Evolutionary conservation across 345 rosid genomes (phyloP).

Genomic region (Mercurialis annua): DNA sequence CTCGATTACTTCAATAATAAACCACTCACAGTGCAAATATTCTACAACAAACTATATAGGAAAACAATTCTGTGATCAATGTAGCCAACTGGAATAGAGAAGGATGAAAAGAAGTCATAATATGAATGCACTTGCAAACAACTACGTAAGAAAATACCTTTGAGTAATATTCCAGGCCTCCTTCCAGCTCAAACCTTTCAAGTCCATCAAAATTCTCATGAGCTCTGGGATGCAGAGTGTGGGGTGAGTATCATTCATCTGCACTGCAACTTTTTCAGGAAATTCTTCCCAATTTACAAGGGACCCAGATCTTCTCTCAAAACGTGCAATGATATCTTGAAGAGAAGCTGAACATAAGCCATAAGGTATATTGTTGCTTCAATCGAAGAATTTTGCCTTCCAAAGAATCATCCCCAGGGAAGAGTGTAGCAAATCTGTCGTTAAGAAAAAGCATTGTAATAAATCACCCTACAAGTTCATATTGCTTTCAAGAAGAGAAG

Average conservation of each 20-base stretch:
- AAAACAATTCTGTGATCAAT: too few species aligned
- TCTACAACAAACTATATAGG: too few species aligned
- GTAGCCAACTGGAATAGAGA: too few species aligned
- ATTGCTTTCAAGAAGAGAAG: not conserved
- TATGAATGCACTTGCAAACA: slow-evolving; percentile 2
- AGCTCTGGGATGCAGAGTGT: slow-evolving; percentile 77
- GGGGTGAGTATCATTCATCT: slow-evolving; percentile 85
- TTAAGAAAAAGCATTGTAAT: slow-evolving; percentile 6
- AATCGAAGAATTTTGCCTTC: slow-evolving; percentile 78
- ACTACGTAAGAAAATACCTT: slow-evolving; percentile 34
- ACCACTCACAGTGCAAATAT: too few species aligned
- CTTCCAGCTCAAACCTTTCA: slow-evolving; percentile 69
- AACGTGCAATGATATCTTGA: slow-evolving; percentile 64
- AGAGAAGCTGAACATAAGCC: slow-evolving; percentile 84
- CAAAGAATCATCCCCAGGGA: slow-evolving; percentile 75
- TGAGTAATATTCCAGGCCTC: slow-evolving; percentile 77
- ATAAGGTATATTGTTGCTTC: slow-evolving; percentile 82
- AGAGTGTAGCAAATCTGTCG: slow-evolving; percentile 65
- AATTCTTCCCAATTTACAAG: slow-evolving; percentile 63
- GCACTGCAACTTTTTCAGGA: slow-evolving; percentile 79
- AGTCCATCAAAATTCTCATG: slow-evolving; percentile 67
- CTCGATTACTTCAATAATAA: too few species aligned
- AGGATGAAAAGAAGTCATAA: not conserved
- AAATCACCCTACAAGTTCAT: not conserved
- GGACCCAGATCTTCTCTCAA: slow-evolving; percentile 69